Percentiles rank a stretch among this genome's conserved stretches.
These are phyloP conservation scores for Rhizopus sp. DNA, from an alignment of 371 early-diverging fungal species.

Conservation along the genomic window DNA sequence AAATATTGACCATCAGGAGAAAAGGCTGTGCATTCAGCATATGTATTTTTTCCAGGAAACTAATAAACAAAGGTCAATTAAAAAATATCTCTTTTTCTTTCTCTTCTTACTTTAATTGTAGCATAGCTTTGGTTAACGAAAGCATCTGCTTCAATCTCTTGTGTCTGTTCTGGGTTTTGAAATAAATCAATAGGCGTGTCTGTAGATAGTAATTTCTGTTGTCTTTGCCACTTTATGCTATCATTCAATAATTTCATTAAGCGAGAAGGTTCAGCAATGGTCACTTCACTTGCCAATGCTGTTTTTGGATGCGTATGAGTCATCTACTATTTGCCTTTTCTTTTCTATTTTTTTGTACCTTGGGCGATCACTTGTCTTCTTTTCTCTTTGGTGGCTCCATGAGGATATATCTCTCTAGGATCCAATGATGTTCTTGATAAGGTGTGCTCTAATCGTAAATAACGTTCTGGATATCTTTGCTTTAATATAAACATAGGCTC, in stretches of 20 bases:
- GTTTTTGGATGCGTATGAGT: not conserved
- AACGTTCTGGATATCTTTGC: constrained; percentile 73
- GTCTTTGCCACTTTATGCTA: constrained; percentile 84
- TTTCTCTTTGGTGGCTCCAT: constrained; percentile 65
- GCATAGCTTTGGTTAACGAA: constrained; percentile 64
- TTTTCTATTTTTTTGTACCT: constrained; percentile 33
- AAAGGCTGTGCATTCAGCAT: constrained; percentile 79
- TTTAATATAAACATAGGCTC: constrained; percentile 81
- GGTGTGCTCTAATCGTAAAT: constrained; percentile 76
- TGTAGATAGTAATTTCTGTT: constrained; percentile 73
- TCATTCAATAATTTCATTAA: constrained; percentile 84
- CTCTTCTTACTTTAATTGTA: constrained; percentile 69
- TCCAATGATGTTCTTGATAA: constrained; percentile 72
- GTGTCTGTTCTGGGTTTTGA: constrained; percentile 59
- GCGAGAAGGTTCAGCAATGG: constrained; percentile 77
- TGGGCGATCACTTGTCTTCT: constrained; percentile 75
- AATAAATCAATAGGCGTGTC: constrained; percentile 82
- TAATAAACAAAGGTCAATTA: constrained; percentile 18
- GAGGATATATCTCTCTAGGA: constrained; percentile 58
- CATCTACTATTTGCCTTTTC: not conserved
- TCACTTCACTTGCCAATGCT: constrained; percentile 70
- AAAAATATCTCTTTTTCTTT: not conserved
- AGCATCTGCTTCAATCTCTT: constrained; percentile 70
- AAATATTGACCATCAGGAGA: constrained; percentile 85
- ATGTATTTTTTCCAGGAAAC: constrained; percentile 88